These are phyloP conservation scores for Vanrija sp. DNA, from an alignment of 1,284 basidiomycete species.

Conservation along the genomic window DNA sequence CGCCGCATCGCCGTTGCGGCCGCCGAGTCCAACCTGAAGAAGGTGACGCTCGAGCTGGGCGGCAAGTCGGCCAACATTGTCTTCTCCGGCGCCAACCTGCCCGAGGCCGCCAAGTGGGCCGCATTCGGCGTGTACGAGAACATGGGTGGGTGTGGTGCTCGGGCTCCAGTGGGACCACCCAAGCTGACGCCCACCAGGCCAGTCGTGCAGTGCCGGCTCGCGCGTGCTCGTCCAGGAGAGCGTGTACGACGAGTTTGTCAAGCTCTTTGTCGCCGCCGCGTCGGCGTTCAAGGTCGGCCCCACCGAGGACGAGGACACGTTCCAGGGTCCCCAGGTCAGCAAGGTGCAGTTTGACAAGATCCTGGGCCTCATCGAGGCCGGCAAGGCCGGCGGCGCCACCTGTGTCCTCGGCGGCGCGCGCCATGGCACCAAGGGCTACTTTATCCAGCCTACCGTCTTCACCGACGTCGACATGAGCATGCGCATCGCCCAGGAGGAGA, in stretches of 20 bases:
- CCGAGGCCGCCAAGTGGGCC: neutral
- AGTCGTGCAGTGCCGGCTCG: constrained; percentile 43
- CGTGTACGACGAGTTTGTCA: constrained; percentile 73
- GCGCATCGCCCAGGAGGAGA: constrained; percentile 26
- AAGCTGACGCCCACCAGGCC: neutral
- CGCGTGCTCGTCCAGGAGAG: constrained; percentile 73
- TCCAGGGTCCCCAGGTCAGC: constrained; percentile 73
- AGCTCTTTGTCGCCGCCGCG: constrained; percentile 61
- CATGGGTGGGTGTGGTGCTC: neutral
- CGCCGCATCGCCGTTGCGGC: constrained; percentile 79
- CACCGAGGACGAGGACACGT: constrained; percentile 66
- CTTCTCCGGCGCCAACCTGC: neutral
- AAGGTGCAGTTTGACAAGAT: constrained; percentile 80
- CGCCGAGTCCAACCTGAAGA: constrained; percentile 61
- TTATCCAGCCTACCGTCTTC: constrained; percentile 46
- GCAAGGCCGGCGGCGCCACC: constrained; percentile 74
- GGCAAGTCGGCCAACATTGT: constrained; percentile 31
- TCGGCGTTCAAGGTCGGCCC: constrained; percentile 65
- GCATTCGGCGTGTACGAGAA: constrained; percentile 1
- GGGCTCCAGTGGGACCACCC: no score
- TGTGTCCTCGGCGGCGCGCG: constrained; percentile 64
- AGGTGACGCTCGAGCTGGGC: constrained; percentile 52
- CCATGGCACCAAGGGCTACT: constrained; percentile 39
- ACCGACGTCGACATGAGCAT: constrained; percentile 21
- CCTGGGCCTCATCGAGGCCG: constrained; percentile 76